These are phyloP conservation scores for Tubosaeta sp. DNA, from an alignment of 768 basidiomycete species.

Conservation along the genomic window DNA sequence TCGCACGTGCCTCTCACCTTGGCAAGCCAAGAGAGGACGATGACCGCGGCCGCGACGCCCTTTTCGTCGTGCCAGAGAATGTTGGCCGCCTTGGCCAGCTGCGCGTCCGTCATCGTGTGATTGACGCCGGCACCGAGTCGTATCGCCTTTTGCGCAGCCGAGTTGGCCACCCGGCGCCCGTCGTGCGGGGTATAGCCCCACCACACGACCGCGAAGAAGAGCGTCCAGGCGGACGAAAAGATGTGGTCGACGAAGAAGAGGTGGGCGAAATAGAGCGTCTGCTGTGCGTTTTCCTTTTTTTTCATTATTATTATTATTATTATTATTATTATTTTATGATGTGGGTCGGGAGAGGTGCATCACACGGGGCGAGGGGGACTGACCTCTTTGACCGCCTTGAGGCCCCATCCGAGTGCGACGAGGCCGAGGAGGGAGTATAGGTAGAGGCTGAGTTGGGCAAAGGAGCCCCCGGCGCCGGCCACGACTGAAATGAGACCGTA, in stretches of 20 bases:
- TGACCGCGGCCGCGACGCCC: conserved; percentile 68
- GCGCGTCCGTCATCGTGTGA: conserved; percentile 55
- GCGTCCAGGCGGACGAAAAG: conserved; percentile 86
- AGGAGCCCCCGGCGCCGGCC: conserved; percentile 89
- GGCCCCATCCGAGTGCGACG: conserved; percentile 78
- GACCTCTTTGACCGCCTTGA: conserved; percentile 82
- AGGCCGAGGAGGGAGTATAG: conserved; percentile 87
- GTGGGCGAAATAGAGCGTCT: conserved; percentile 87
- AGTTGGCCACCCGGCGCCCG: conserved; percentile 75
- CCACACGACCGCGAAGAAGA: conserved; percentile 87
- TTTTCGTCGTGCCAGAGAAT: conserved; percentile 90
- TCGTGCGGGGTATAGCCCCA: conserved; percentile 92
- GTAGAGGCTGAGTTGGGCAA: conserved; percentile 89
- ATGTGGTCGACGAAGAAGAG: conserved; percentile 90
- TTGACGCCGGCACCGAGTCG: conserved; percentile 55
- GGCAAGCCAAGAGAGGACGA: conserved; percentile 78
- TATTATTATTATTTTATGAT: too few relatives aligned
- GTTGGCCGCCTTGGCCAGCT: conserved; percentile 70
- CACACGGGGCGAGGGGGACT: conserved; percentile 28
- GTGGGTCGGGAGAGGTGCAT: too few relatives aligned
- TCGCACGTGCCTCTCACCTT: conserved; percentile 56
- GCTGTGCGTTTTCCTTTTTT: conserved; percentile 88
- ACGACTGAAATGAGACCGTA: conserved; percentile 93
- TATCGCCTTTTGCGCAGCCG: conserved; percentile 83
- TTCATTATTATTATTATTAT: too few relatives aligned